Evolutionary conservation across 192 early-diverging fungal species (phyloP), one percentile per base, ranked within the genome.

Genomic region (Mortierella antarctica): DNA sequence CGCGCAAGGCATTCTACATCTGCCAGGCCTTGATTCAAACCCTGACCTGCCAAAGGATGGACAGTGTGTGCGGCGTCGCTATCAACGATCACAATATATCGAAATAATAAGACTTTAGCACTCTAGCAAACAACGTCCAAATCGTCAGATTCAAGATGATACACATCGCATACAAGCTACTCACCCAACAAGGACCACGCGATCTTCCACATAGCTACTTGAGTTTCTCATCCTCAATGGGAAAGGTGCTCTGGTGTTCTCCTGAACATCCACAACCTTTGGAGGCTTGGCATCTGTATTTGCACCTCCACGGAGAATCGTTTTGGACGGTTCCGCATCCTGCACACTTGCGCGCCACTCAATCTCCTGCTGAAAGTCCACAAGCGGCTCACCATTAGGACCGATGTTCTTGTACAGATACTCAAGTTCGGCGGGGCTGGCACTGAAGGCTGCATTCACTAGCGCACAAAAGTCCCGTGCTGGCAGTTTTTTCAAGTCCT

Each of bases 11-110:
- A 84, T 71, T 92, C 87, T 0, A 94, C 94, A 82, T 99, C 97
- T 15, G 90, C 87, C 6, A 99, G 74, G 4, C 97, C 98, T 80
- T 97, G 89, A 83, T 99, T 99, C 39, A 99, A 84, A 12, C 98
- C 98, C 84, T 97, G 98, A 7, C 98, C 98, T 10, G 96, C 98
- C 64, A 98, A 87, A 44, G 98, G 98, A 74, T 99, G 97, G 54
- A 98, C 91, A 1, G 94, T 89, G 81, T 99, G 98, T 20, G 97
- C 98, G 20, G 98, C 96, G 82, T 99, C 98, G 7, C 92, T 93
- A 72, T 39, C 54, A 40, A 4, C 69, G 31, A 44, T 49, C 17
- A 20, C 7, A 50, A 2, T 44, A 17, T n/a, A 56, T 56, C 55
- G 20, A 40, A 59, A 59, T 41, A 39, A 31, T 59, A 13, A 42